These are phyloP conservation scores for Kalaharituber pfeilii DNA, from an alignment of 2,329 filamentous ascomycete genomes.

Conservation along the genomic window DNA sequence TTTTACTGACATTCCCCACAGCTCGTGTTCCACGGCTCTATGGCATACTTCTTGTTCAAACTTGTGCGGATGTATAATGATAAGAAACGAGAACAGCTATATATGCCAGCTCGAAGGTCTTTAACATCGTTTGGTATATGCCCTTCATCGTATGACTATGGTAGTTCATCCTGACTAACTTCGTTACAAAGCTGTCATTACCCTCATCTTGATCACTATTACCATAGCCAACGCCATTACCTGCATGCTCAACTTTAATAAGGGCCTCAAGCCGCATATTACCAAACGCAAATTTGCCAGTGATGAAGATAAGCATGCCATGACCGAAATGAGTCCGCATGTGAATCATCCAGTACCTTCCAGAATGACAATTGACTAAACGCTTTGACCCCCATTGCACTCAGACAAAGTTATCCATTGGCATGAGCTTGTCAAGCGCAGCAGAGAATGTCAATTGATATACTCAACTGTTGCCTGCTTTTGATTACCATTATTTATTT, in stretches of 20 bases:
- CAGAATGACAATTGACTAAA: constrained; percentile 36
- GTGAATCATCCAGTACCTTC: constrained; percentile 30
- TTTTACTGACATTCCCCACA: constrained; percentile 19
- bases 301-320: constrained; percentile 34
- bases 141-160: neutral
- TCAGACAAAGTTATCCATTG: too few species aligned
- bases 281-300: constrained; percentile 37
- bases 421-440: neutral
- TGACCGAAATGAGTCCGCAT: constrained; percentile 34
- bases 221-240: constrained; percentile 76
- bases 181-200: constrained; percentile 80
- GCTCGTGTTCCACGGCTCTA: constrained; percentile 68
- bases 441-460: neutral
- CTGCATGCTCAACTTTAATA: constrained; percentile 80
- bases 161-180: neutral
- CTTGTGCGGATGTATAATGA: constrained; percentile 79
- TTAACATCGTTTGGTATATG: constrained; percentile 56
- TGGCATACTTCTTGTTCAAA: constrained; percentile 97
- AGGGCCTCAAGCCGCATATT: constrained; percentile 76
- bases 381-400: neutral
- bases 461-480: neutral
- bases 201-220: constrained; percentile 68
- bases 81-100: constrained; percentile 26
- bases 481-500: neutral
- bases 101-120: constrained; percentile 58